These are phyloP conservation scores for Primulina huaijiensis DNA, from an alignment of 257 asterid species.

Conservation along the genomic window DNA sequence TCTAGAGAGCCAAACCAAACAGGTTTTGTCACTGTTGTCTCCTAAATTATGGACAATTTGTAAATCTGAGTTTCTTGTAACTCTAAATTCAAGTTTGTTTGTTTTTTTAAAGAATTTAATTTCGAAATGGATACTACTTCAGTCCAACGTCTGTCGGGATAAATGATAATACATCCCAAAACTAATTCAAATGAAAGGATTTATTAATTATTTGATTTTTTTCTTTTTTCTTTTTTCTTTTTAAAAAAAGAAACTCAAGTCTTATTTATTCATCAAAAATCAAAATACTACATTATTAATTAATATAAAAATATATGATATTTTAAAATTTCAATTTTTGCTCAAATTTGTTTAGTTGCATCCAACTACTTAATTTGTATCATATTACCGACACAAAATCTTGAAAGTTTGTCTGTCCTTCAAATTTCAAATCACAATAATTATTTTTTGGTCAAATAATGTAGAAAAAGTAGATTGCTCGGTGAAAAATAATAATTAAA, in stretches of 20 bases:
- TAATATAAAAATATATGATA: too few species aligned
- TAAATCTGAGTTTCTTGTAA: background rate
- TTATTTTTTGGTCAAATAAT: background rate
- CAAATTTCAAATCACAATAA: background rate
- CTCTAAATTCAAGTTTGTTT: background rate
- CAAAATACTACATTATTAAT: too few species aligned
- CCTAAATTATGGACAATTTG: background rate
- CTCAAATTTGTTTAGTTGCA: background rate
- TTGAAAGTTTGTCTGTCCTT: background rate
- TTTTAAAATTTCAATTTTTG: too few species aligned
- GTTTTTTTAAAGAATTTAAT: too few species aligned
- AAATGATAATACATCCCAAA: background rate
- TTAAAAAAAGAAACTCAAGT: too few species aligned
- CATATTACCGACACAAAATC: background rate
- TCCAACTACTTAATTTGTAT: too few species aligned
- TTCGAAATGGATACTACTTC: background rate
- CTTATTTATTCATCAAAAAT: too few species aligned
- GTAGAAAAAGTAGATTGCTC: background rate
- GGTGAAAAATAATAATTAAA: background rate
- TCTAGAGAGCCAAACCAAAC: background rate
- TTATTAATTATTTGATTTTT: too few species aligned
- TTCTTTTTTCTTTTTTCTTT: too few species aligned
- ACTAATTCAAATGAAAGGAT: background rate
- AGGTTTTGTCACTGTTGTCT: conserved; percentile 17
- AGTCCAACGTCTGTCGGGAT: background rate